Evolutionary conservation across 2,329 filamentous ascomycete genomes (phyloP).

Genomic region (Myriosclerotinia scirpicola): DNA sequence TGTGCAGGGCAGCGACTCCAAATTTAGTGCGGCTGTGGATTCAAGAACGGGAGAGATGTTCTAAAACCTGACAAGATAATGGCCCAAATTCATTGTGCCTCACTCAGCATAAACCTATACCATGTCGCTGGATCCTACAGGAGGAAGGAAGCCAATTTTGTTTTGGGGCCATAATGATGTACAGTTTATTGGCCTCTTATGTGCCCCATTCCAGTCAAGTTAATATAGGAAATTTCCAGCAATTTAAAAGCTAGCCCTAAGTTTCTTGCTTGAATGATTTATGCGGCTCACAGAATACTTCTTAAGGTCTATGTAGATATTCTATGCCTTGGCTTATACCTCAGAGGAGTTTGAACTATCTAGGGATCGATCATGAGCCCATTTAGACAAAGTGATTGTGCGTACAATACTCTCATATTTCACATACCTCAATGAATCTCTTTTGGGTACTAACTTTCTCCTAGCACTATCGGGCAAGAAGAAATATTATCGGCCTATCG

Average conservation of each 20-base stretch:
- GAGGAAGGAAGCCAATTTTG: not conserved
- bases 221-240: no score
- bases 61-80: not conserved
- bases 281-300: no score
- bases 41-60: not conserved
- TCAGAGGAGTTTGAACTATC: not conserved
- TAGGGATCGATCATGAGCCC: not conserved
- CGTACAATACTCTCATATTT: not conserved
- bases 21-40: not conserved
- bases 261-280: not conserved
- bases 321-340: no score
- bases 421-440: not conserved
- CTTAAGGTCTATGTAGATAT: not conserved
- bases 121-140: not conserved
- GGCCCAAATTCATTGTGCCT: not conserved
- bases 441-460: not conserved
- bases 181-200: not conserved
- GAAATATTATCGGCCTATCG: constrained; percentile 1
- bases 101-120: not conserved
- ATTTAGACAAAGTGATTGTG: not conserved
- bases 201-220: not conserved
- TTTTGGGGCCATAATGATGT: not conserved
- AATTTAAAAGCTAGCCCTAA: not conserved
- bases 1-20: not conserved
- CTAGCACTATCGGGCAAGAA: not conserved